Evolutionary conservation across 2,329 filamentous ascomycete genomes (phyloP).

Genomic region (Macrophomina phaseolina): DNA sequence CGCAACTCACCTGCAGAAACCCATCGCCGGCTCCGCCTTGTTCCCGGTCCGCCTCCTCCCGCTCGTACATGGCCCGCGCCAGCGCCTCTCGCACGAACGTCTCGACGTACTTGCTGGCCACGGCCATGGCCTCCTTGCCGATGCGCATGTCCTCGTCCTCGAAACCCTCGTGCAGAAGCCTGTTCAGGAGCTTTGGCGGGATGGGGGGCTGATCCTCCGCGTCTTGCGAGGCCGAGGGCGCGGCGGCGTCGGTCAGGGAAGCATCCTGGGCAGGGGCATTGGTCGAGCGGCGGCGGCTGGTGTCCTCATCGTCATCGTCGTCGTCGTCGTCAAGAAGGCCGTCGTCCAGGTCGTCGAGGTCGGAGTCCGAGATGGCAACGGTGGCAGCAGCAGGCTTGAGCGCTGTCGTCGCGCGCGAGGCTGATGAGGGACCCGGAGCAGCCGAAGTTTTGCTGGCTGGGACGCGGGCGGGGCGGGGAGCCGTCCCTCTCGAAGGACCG

Average conservation of each 20-base stretch:
- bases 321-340: constrained; percentile 27
- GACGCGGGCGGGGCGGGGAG: constrained; percentile 33
- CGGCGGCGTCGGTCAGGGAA: constrained; percentile 9
- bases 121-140: constrained; percentile 75
- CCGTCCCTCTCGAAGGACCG: constrained; percentile 30
- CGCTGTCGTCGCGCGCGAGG: constrained; percentile 32
- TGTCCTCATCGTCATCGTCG: constrained; percentile 37
- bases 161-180: constrained; percentile 81
- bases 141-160: constrained; percentile 72
- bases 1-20: constrained; percentile 68
- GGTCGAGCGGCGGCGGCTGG: constrained; percentile 25
- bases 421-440: constrained; percentile 29
- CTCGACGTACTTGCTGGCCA: constrained; percentile 85
- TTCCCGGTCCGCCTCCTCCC: constrained; percentile 52
- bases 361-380: constrained; percentile 38
- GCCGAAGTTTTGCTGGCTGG: constrained; percentile 31
- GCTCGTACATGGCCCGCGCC: constrained; percentile 76
- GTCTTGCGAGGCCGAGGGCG: constrained; percentile 30
- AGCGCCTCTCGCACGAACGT: constrained; percentile 90
- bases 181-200: constrained; percentile 74
- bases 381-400: constrained; percentile 36
- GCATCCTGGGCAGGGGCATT: neutral
- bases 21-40: constrained; percentile 52
- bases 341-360: constrained; percentile 31
- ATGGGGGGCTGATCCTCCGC: constrained; percentile 54